phyloP scores from a whole-genome alignment of 495 filamentous ascomycete species.

The Sphaerosporella brunnea region DNA sequence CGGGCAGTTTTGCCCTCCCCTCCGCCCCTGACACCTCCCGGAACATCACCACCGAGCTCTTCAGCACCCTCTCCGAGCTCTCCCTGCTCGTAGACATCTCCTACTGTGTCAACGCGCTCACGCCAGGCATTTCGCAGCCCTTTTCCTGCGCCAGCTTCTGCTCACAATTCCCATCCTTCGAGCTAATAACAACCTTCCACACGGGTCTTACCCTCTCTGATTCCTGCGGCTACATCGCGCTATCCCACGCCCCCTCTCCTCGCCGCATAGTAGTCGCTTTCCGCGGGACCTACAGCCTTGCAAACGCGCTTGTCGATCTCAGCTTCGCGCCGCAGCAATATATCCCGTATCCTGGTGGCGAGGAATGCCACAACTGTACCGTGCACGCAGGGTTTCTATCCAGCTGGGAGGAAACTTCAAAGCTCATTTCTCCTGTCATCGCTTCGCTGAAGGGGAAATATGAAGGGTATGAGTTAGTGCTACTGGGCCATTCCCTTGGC shows the following conservation, averaged over 20 bases:
- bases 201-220: conserved; percentile 75
- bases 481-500: conserved; percentile 83
- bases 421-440: conserved; percentile 15
- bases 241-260: conserved; percentile 47
- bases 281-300: conserved; percentile 80
- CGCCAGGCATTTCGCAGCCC: conserved; percentile 52
- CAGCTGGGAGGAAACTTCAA: conserved; percentile 41
- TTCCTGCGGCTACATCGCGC: conserved; percentile 81
- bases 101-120: conserved; percentile 77
- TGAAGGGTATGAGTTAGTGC: conserved; percentile 51
- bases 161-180: conserved; percentile 56
- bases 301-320: conserved; percentile 77
- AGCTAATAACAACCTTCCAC: conserved; percentile 73
- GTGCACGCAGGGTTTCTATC: conserved; percentile 80
- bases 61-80: conserved; percentile 65
- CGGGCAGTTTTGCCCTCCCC: too few relatives aligned
- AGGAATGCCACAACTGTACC: conserved; percentile 60
- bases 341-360: conserved; percentile 54
- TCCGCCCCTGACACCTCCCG: too few relatives aligned
- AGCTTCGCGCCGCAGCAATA: conserved; percentile 79
- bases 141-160: conserved; percentile 77
- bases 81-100: conserved; percentile 81
- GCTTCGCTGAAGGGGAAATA: conserved; percentile 36
- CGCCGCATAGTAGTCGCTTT: conserved; percentile 75
- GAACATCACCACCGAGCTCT: conserved; percentile 37